Base-by-base conservation (phyloP, 192 early-diverging fungal species). In the Coemansia sp. region DNA sequence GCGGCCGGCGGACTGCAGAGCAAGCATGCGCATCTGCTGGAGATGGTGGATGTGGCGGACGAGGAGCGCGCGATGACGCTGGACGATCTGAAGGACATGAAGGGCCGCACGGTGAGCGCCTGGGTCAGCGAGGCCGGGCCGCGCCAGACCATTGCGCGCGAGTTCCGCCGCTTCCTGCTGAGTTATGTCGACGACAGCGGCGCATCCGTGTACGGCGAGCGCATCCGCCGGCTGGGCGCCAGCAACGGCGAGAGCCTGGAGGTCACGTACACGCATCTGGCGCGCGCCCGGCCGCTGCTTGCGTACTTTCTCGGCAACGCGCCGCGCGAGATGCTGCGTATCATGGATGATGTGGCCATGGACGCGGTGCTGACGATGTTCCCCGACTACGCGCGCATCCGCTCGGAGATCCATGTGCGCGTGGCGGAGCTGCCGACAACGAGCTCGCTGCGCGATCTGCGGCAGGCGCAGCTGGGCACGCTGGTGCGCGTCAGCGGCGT, bases 311-410 rank as follows among this genome's bases (percentile, higher is more conserved):
- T 97, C 54, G 88, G 90, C 61, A 96, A 98, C 64, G 87, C 93
- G 5, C 97, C 97, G 3, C 82, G 88, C 17, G 92, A 94, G 56
- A 90, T 96, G 79, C 84, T 99, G 49, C 87, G 89, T 59, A 88
- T 99, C 61, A 93, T 99, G 85, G 95, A 99, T 71, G 85, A 90
- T 39, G 94, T 96, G 22, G 97, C 97, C 0, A 88, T 95, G 64
- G 94, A 97, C 49, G 94, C 96, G 2, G 92, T 94, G 2, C 79
- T 93, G 58, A 83, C 91, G 48, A 91, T 93, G 61, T 97, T 92
- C 81, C 91, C 92, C 14, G 89, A 94, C 58, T 99, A 99, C 70
- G 93, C 92, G 50, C 81, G 89, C 45, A 95, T 99, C 83, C 89
- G 92, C 44, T 72, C 86, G n/a, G 95, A 97, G 63, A 94, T 98